Evolutionary conservation across 805 yeast genomes (phyloP).

Genomic region (Hanseniaspora valbyensis): DNA sequence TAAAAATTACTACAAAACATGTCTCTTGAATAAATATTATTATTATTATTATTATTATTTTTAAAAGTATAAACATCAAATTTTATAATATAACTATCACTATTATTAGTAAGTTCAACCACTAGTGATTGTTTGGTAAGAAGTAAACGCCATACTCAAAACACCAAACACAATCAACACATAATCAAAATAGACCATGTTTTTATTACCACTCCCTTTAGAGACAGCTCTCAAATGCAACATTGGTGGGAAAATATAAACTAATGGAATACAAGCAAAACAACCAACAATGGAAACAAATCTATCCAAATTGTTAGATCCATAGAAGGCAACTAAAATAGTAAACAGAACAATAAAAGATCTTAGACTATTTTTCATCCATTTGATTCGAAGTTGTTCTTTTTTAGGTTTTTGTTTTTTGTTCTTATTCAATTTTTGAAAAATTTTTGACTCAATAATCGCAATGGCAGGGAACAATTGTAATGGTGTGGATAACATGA

Average conservation of each 20-base stretch:
- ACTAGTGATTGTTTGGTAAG: constrained; percentile 42
- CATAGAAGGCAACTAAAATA: constrained; percentile 49
- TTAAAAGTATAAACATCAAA: neutral
- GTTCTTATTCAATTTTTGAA: constrained; percentile 29
- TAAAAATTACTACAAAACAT: neutral
- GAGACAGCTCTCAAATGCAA: constrained; percentile 50
- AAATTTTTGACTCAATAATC: constrained; percentile 54
- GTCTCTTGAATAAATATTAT: neutral
- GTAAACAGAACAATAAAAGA: constrained; percentile 43
- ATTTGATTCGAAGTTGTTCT: constrained; percentile 54
- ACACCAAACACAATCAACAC: constrained; percentile 46
- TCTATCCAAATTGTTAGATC: constrained; percentile 57
- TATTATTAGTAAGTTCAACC: neutral
- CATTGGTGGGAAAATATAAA: constrained; percentile 76
- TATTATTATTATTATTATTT: neutral
- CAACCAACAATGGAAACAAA: constrained; percentile 76
- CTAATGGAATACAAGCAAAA: constrained; percentile 76
- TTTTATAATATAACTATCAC: neutral
- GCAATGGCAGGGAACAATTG: constrained; percentile 72
- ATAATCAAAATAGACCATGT: constrained; percentile 32
- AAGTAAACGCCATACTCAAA: constrained; percentile 54
- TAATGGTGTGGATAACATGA: constrained; percentile 66
- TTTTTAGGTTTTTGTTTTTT: constrained; percentile 30
- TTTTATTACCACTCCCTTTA: neutral
- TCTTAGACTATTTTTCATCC: constrained; percentile 56